A percentile compares a stretch with the other conserved stretches of the same genome.
Evolutionary conservation across 2,329 filamentous ascomycete species (phyloP).

Genomic region (Diaporthe aspalathi): DNA sequence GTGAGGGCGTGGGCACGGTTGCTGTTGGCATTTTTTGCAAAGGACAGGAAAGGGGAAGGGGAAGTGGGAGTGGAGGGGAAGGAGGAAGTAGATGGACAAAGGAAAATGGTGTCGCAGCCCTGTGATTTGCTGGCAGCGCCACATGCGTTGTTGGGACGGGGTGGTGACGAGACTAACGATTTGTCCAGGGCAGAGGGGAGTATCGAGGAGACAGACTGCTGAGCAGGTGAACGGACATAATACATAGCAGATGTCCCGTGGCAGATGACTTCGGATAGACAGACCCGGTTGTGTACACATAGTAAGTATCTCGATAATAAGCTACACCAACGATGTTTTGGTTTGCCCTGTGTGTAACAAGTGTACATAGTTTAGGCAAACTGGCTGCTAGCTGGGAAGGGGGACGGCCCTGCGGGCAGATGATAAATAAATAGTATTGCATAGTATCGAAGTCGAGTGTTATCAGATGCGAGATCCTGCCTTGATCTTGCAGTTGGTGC

Average conservation of each 20-base stretch:
- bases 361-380: neutral
- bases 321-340: neutral
- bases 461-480: constrained; percentile 3
- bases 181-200: neutral
- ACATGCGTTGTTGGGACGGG: neutral
- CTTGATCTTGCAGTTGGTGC: constrained; percentile 4
- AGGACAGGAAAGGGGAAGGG: neutral
- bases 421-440: no score
- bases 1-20: neutral
- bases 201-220: constrained; percentile 1
- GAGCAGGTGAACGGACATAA: neutral
- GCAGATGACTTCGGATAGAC: neutral
- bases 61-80: no score
- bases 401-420: neutral
- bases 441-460: no score
- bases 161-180: neutral
- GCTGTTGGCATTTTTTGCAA: neutral
- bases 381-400: constrained; percentile 4
- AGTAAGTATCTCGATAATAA: no score
- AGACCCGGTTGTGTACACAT: neutral
- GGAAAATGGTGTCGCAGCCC: neutral
- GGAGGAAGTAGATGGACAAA: neutral
- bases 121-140: neutral
- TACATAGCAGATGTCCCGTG: neutral
- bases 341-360: neutral